A percentile compares a stretch with the other conserved stretches of the same genome.
phyloP scores from a whole-genome alignment of 108 stramenopile genomes.

The Discostella pseudostelligera region DNA sequence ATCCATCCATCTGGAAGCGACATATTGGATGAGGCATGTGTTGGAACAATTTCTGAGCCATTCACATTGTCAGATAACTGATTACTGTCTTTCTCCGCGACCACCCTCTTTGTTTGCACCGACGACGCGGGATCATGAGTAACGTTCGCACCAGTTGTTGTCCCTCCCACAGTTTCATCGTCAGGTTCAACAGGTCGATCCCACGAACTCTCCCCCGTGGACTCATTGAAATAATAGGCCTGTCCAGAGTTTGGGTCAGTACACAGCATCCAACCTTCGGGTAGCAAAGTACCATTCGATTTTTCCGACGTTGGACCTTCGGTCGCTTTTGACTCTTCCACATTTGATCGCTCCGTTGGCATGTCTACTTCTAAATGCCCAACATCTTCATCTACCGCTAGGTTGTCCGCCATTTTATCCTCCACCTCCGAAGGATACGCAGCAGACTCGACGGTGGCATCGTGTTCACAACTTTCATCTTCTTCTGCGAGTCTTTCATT shows the following conservation, averaged over 20 bases:
- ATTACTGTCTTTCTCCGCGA: too few relatives aligned
- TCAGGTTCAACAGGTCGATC: constrained; percentile 14
- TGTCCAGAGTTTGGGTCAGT: constrained; percentile 45
- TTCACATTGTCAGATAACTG: too few relatives aligned
- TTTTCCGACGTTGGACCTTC: background rate
- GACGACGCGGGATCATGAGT: too few relatives aligned
- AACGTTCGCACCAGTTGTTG: too few relatives aligned
- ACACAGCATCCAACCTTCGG: constrained; percentile 60
- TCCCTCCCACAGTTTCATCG: background rate
- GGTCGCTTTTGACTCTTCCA: background rate
- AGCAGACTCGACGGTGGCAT: too few relatives aligned
- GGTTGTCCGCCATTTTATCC: background rate
- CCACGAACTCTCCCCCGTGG: constrained; percentile 45
- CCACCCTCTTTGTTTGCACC: too few relatives aligned
- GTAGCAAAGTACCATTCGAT: constrained; percentile 17
- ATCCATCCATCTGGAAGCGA: background rate
- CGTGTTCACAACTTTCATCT: too few relatives aligned
- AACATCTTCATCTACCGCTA: background rate
- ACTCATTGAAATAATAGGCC: constrained; percentile 59
- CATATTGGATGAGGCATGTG: background rate
- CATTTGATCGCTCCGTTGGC: background rate
- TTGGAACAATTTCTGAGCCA: too few relatives aligned
- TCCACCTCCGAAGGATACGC: background rate
- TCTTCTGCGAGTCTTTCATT: background rate
- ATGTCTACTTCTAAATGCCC: background rate